Percentiles rank a stretch among this genome's conserved stretches.
These are phyloP conservation scores for Phalaenopsis equestris DNA, from an alignment of 106 monocot species.

Conservation along the genomic window DNA sequence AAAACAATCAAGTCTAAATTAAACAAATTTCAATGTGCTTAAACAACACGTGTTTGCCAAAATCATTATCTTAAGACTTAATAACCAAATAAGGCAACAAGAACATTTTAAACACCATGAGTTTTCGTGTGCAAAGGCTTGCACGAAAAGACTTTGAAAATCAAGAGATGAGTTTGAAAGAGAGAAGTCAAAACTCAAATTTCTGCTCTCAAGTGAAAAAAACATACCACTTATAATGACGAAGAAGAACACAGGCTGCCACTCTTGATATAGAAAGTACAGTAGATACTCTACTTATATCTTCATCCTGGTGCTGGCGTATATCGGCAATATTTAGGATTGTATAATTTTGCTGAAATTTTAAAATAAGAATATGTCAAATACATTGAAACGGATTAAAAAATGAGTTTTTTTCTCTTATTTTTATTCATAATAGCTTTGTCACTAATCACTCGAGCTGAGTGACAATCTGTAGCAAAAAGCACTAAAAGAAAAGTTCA, in stretches of 20 bases:
- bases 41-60: neutral
- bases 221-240: conserved; percentile 63
- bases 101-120: neutral
- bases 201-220: neutral
- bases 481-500: neutral
- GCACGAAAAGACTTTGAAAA: neutral
- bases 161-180: neutral
- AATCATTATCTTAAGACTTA: neutral
- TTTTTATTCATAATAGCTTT: neutral
- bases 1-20: neutral
- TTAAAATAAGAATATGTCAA: conserved; percentile 5
- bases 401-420: neutral
- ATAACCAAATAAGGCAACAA: neutral
- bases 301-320: conserved; percentile 42
- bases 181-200: neutral
- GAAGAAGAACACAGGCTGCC: conserved; percentile 57
- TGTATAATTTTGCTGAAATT: conserved; percentile 58
- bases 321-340: conserved; percentile 54
- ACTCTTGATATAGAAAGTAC: conserved; percentile 63
- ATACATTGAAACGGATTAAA: neutral
- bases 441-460: neutral
- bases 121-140: neutral
- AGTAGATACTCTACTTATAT: conserved; percentile 62
- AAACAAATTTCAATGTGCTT: neutral
- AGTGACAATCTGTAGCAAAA: neutral